Conservation (phyloP, 257 asterid genomes). For the Galeopsis tetrahit region DNA sequence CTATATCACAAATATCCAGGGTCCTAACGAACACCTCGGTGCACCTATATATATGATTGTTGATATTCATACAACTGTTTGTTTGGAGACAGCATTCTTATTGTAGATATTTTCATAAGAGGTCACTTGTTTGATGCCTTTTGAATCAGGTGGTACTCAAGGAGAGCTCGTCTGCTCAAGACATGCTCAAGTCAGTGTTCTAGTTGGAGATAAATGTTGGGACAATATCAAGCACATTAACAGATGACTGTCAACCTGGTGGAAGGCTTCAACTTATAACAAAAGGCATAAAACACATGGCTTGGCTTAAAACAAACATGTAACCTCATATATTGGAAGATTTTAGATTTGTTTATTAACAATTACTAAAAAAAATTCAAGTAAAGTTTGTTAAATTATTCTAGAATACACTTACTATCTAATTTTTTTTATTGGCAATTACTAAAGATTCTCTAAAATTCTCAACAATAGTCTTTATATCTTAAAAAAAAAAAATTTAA, state of each 20-base stretch:
- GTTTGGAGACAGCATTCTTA: neutral
- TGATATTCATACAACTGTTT: neutral
- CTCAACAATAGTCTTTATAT: too few relatives aligned
- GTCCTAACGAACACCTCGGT: neutral
- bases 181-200: conserved; percentile 88
- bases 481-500: too few relatives aligned
- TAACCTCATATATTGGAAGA: too few relatives aligned
- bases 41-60: neutral
- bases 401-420: too few relatives aligned
- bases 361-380: too few relatives aligned
- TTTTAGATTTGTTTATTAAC: too few relatives aligned
- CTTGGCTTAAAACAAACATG: too few relatives aligned
- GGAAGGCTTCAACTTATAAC: conserved; percentile 71
- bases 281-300: too few relatives aligned
- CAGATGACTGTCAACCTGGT: conserved; percentile 77
- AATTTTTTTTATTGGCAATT: too few relatives aligned
- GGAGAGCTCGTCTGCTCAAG: conserved; percentile 78
- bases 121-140: neutral
- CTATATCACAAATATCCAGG: neutral
- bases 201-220: conserved; percentile 96
- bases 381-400: too few relatives aligned
- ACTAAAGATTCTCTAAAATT: too few relatives aligned
- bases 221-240: conserved; percentile 50
- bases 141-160: conserved; percentile 75
- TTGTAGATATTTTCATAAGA: neutral